Evolutionary conservation across 805 yeast species (phyloP).

Genomic region (Diddensiella santjacobensis): DNA sequence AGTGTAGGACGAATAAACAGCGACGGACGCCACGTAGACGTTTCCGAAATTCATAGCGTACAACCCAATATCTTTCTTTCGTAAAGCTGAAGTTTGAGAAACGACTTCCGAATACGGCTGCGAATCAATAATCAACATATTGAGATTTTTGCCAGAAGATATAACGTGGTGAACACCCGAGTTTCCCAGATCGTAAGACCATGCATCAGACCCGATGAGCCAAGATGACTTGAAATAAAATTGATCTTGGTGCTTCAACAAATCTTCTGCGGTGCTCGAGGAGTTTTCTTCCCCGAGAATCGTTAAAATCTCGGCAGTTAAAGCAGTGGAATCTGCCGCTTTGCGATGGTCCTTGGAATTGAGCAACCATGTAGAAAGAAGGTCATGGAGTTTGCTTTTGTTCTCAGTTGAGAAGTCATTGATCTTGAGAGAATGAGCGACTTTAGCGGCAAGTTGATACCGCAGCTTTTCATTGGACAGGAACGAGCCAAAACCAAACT

Average conservation of each 20-base stretch:
- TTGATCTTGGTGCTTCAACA: slow-evolving; percentile 46
- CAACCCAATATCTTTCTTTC: slow-evolving; percentile 89
- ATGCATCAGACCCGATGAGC: slow-evolving; percentile 91
- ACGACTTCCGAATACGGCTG: slow-evolving; percentile 56
- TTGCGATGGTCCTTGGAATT: slow-evolving; percentile 29
- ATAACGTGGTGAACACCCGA: slow-evolving; percentile 87
- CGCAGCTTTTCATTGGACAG: slow-evolving; percentile 54
- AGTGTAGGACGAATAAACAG: slow-evolving; percentile 88
- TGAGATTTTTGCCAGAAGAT: slow-evolving; percentile 69
- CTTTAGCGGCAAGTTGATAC: slow-evolving; percentile 41
- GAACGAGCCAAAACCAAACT: slow-evolving; percentile 79
- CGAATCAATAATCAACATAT: slow-evolving; percentile 82
- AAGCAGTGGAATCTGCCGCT: neutral
- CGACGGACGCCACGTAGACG: slow-evolving; percentile 90
- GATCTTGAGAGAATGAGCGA: slow-evolving; percentile 39
- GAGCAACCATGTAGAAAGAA: slow-evolving; percentile 68
- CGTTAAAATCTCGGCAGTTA: neutral
- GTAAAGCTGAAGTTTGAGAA: slow-evolving; percentile 31
- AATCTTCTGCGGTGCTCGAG: slow-evolving; percentile 40
- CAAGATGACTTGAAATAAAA: slow-evolving; percentile 57
- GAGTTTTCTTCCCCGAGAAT: slow-evolving; percentile 4
- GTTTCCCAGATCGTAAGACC: slow-evolving; percentile 91
- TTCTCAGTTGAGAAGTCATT: slow-evolving; percentile 42
- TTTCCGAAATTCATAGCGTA: slow-evolving; percentile 92
- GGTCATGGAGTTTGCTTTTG: slow-evolving; percentile 49